phyloP scores from a whole-genome alignment of 176 grass and related monocot species.

The Luzula sylvatica region DNA sequence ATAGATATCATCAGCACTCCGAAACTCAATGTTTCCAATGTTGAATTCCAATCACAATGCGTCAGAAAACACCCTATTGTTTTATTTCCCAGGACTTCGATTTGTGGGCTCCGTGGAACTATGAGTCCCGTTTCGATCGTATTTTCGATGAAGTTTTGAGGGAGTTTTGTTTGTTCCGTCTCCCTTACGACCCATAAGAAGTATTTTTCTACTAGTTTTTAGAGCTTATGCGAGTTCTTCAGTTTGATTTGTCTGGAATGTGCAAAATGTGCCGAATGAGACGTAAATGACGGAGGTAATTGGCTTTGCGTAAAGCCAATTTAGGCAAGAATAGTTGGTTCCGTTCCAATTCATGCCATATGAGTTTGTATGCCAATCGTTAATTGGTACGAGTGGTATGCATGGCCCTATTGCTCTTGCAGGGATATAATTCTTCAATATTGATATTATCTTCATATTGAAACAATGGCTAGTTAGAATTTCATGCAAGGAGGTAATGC shows the following conservation, averaged over 20 bases:
- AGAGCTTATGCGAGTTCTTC: neutral
- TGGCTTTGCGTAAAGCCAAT: slow-evolving; percentile 3
- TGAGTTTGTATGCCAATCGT: too few relatives aligned
- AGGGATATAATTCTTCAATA: too few relatives aligned
- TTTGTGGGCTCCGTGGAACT: slow-evolving; percentile 2
- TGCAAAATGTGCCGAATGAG: neutral
- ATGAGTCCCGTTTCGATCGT: neutral
- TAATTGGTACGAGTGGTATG: too few relatives aligned
- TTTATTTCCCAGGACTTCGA: neutral
- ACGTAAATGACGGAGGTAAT: neutral
- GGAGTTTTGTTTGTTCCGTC: neutral
- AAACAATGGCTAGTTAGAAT: too few relatives aligned
- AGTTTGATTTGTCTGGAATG: neutral
- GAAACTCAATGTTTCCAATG: neutral
- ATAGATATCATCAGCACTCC: neutral
- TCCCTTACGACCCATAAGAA: slow-evolving; percentile 8
- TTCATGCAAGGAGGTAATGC: too few relatives aligned
- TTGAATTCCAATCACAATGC: slow-evolving; percentile 20
- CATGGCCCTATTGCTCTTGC: too few relatives aligned
- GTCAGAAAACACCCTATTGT: slow-evolving; percentile 12
- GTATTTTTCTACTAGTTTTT: neutral
- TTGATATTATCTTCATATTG: too few relatives aligned
- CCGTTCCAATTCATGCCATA: too few relatives aligned
- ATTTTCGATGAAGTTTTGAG: neutral
- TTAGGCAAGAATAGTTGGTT: too few relatives aligned